Evolutionary conservation across 257 asterid species (phyloP), one percentile per base, ranked within the genome.

Genomic region (Solanum acaule): DNA sequence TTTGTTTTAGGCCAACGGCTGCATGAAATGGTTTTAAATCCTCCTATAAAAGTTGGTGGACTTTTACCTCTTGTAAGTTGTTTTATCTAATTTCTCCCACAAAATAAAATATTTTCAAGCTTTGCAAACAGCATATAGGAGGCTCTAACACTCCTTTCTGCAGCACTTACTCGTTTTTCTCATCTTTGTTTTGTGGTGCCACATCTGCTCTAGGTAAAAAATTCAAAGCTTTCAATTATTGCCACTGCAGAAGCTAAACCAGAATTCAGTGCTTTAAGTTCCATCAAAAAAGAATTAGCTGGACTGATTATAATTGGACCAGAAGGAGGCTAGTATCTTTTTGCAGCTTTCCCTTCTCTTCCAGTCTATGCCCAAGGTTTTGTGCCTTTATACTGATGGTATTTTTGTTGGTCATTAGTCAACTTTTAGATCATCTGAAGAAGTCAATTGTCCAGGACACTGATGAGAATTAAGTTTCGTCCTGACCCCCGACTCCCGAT

Each of bases 281-380:
- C 94, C 78, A 70, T 89, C 20, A 77, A 84, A 38, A 89, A 87
- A 83, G 97, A 93, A 90, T 67, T 94, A 82, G 70, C 88, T 88
- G 99, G 98, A 88, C 86, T 94, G 86, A 88, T 96, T 88, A 94
- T 97, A 78, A 88, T 97, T 91, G 99, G 99, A 89, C 99, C 99
- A 23, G 99, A 97, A 95, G 99, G 99, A 94, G 99, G 99, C 95
- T 65, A 92, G 94, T 90, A 59, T 70, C 65, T 67, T 68, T 23
- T 10, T 85, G 59, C 87, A 46, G 68, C 67, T 16, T 16, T 46
- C 6, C 16, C 37, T 44, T 27, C 40, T 81, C 67, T 81, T 81
- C 40, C 27, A 8, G 37, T 79, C 27, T 44, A 44, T 16, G 9
- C 85, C 85, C 85, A 44, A 79, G 37, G 18, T 79, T 44, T 79